phyloP scores from a whole-genome alignment of 1,284 basidiomycete species.

The Cutaneotrichosporon sp. region DNA sequence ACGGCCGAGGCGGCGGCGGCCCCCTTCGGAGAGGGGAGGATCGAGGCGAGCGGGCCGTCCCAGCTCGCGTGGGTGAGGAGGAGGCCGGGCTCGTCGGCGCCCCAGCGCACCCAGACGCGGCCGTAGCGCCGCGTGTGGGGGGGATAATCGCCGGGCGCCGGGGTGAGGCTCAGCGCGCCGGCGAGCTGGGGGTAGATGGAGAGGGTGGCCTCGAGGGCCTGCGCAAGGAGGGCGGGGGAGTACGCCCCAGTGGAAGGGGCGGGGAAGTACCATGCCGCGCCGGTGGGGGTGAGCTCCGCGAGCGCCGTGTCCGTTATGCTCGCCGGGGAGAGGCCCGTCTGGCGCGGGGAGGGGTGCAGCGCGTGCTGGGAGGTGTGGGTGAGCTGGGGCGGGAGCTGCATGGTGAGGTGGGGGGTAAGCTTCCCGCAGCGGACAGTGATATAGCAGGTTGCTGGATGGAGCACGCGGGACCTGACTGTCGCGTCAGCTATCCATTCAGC shows the following conservation, averaged over 20 bases:
- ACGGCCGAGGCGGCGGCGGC: conserved; percentile 6
- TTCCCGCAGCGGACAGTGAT: no score
- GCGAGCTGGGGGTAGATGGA: background rate
- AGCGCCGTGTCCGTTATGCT: background rate
- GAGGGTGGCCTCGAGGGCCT: background rate
- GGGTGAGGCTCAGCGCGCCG: background rate
- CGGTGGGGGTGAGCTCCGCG: background rate
- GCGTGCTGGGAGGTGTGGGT: background rate
- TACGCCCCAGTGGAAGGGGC: background rate
- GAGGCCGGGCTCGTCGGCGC: conserved; percentile 51
- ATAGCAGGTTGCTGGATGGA: no score
- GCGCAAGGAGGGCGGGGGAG: background rate
- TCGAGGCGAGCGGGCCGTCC: conserved; percentile 25
- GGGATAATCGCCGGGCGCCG: background rate
- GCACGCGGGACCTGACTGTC: no score
- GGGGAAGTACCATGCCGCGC: background rate
- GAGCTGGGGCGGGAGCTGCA: background rate
- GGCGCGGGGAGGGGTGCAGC: background rate
- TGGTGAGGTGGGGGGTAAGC: no score
- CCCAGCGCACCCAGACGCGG: conserved; percentile 42
- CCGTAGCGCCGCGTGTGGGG: conserved; percentile 51
- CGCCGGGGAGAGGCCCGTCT: background rate
- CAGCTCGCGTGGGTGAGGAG: conserved; percentile 47
- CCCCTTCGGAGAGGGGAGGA: conserved; percentile 33
- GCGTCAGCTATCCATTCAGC: no score